phyloP scores from a whole-genome alignment of 768 basidiomycete genomes.

The Boletus pseudo-olivaceus region DNA sequence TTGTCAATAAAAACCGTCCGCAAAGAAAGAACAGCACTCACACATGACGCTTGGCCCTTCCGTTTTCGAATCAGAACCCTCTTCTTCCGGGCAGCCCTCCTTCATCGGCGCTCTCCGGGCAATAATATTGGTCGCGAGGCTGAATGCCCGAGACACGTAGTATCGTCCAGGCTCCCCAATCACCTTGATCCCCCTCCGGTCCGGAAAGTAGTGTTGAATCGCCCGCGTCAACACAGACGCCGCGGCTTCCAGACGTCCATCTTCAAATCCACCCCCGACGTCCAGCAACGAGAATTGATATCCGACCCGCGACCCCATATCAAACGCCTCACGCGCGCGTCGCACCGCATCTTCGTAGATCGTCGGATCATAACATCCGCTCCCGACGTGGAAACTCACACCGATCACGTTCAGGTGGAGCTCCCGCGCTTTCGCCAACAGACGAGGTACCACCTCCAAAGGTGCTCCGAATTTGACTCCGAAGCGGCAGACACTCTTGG shows the following conservation, averaged over 20 bases:
- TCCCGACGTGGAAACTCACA: slow-evolving; percentile 97
- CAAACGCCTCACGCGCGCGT: slow-evolving; percentile 80
- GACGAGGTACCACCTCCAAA: slow-evolving; percentile 69
- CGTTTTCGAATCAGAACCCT: slow-evolving; percentile 17
- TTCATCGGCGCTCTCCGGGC: slow-evolving; percentile 68
- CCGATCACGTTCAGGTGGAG: slow-evolving; percentile 85
- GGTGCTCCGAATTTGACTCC: slow-evolving; percentile 97
- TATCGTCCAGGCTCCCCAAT: slow-evolving; percentile 97
- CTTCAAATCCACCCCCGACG: slow-evolving; percentile 96
- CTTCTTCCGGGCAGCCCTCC: slow-evolving; percentile 27
- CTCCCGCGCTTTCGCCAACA: slow-evolving; percentile 76
- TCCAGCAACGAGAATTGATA: slow-evolving; percentile 84
- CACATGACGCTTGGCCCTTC: slow-evolving; percentile 77
- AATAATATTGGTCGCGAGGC: slow-evolving; percentile 89
- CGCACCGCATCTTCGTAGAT: slow-evolving; percentile 88
- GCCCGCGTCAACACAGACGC: slow-evolving; percentile 67
- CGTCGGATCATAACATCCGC: slow-evolving; percentile 90
- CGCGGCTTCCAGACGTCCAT: slow-evolving; percentile 76
- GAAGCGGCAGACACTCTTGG: slow-evolving; percentile 88
- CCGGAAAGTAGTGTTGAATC: slow-evolving; percentile 78
- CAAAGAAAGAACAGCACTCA: slow-evolving; percentile 44
- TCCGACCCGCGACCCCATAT: slow-evolving; percentile 79
- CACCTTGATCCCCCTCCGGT: slow-evolving; percentile 62
- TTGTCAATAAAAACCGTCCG: neutral
- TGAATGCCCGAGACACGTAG: slow-evolving; percentile 90